Evolutionary conservation across 2,329 filamentous ascomycete genomes (phyloP).

Genomic region (Coniochaeta ligniaria): DNA sequence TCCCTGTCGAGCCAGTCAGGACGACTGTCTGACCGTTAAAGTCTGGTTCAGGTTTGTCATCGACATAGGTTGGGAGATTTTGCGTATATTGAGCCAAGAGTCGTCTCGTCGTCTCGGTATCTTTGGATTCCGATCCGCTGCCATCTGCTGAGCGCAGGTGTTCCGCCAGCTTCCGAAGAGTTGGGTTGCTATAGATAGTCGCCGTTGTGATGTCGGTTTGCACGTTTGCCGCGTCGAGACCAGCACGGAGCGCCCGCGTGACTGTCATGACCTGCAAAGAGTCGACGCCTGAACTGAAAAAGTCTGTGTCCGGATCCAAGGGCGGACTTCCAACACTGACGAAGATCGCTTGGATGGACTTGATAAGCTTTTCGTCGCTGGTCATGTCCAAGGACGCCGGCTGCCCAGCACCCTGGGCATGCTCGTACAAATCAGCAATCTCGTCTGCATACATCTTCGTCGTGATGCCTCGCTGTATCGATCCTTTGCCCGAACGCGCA

Average conservation of each 20-base stretch:
- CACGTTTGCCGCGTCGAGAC: conserved; percentile 21
- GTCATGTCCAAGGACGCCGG: neutral
- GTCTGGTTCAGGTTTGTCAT: neutral
- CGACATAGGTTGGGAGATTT: conserved; percentile 17
- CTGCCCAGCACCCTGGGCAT: neutral
- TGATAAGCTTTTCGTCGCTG: neutral
- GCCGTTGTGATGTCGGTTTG: conserved; percentile 26
- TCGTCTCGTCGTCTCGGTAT: too few relatives aligned
- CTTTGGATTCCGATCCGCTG: too few relatives aligned
- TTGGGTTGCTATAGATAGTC: conserved; percentile 31
- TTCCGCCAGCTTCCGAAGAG: conserved; percentile 22
- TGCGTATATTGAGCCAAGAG: conserved; percentile 23
- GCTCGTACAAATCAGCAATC: conserved; percentile 32
- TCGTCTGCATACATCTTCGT: conserved; percentile 33
- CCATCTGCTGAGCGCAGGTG: conserved; percentile 16
- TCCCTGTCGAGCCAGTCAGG: conserved; percentile 42
- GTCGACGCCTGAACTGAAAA: conserved; percentile 29
- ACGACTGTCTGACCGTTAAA: conserved; percentile 23
- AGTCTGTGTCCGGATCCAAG: conserved; percentile 23
- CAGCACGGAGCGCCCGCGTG: conserved; percentile 22
- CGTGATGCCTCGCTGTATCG: conserved; percentile 31
- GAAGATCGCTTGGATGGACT: conserved; percentile 9
- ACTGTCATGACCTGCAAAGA: conserved; percentile 33
- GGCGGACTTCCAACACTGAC: too few relatives aligned
- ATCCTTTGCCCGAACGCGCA: conserved; percentile 35